phyloP scores from a whole-genome alignment of 2,329 filamentous ascomycete genomes.

The Hymenoscyphus fraxineus region DNA sequence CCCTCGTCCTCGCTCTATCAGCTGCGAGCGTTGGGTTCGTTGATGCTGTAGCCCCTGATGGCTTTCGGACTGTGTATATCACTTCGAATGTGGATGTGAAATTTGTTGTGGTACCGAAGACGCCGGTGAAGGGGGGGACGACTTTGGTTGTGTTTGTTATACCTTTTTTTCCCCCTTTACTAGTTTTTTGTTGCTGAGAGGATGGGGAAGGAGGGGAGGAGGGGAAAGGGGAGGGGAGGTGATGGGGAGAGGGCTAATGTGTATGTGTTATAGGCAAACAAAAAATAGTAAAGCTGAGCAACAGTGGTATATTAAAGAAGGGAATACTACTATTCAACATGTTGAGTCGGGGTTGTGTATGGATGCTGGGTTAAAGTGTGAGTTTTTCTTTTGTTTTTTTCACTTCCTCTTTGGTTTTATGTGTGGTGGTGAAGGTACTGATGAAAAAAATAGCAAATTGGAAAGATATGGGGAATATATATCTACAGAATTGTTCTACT shows the following conservation, averaged over 20 bases:
- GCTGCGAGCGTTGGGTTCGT: conserved; percentile 17
- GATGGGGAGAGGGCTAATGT: not conserved
- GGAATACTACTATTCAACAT: conserved; percentile 18
- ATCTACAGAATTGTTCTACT: conserved; percentile 13
- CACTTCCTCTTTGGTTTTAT: too few species aligned
- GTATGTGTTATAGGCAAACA: conserved; percentile 12
- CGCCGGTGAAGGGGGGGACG: conserved; percentile 12
- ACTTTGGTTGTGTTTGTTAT: conserved; percentile 17
- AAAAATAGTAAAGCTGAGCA: conserved; percentile 16
- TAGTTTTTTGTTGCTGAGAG: too few species aligned
- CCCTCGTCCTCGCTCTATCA: conserved; percentile 14
- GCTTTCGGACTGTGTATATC: conserved; percentile 19
- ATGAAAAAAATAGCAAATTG: too few species aligned
- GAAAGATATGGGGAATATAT: conserved; percentile 21
- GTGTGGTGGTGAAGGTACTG: too few species aligned
- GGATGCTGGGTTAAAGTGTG: conserved; percentile 20
- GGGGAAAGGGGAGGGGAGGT: not conserved
- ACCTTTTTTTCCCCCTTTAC: not conserved
- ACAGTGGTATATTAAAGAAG: conserved; percentile 24
- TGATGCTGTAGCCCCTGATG: conserved; percentile 11
- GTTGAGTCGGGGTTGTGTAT: conserved; percentile 16
- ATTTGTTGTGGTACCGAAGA: conserved; percentile 18
- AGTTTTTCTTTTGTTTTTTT: not conserved
- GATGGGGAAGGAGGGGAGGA: too few species aligned
- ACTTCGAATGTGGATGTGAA: conserved; percentile 17